These are phyloP conservation scores for Rhizophagus clarus DNA, from an alignment of 192 early-diverging fungal genomes.

Conservation along the genomic window DNA sequence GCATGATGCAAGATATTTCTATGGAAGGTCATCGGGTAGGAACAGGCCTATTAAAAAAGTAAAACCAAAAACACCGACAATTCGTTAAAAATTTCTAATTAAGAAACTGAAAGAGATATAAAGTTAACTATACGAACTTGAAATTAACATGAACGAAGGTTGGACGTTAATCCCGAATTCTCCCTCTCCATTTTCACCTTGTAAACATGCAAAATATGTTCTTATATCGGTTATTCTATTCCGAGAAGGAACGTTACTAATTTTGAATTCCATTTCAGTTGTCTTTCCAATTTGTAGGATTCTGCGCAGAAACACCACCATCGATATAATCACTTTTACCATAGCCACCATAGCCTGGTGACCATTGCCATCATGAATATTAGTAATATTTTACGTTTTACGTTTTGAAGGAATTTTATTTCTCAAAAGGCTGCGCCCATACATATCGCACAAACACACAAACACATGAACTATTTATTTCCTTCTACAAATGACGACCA, in stretches of 20 bases:
- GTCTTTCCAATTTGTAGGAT: no score
- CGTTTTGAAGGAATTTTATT: no score
- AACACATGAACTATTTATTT: no score
- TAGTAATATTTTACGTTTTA: no score
- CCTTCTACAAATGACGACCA: no score
- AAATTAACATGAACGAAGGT: slow-evolving; percentile 19
- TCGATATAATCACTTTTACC: no score
- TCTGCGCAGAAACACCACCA: no score
- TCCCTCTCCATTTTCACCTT: slow-evolving; percentile 34
- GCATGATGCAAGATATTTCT: slow-evolving; percentile 4
- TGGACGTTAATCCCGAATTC: neutral
- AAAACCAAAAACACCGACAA: no score
- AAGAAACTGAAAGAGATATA: neutral
- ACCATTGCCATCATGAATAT: no score
- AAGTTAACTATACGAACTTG: slow-evolving; percentile 14
- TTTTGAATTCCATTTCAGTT: slow-evolving; percentile 16
- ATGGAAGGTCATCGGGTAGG: slow-evolving; percentile 25
- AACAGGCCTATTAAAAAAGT: neutral
- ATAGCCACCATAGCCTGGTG: no score
- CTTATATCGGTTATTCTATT: slow-evolving; percentile 21
- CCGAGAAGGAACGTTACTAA: slow-evolving; percentile 14
- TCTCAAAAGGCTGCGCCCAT: no score
- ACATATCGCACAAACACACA: no score
- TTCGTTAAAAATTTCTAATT: neutral
- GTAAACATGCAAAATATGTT: slow-evolving; percentile 13